These are phyloP conservation scores for Zymoseptoria tritici DNA, from an alignment of 2,329 filamentous ascomycete species.

Conservation along the genomic window DNA sequence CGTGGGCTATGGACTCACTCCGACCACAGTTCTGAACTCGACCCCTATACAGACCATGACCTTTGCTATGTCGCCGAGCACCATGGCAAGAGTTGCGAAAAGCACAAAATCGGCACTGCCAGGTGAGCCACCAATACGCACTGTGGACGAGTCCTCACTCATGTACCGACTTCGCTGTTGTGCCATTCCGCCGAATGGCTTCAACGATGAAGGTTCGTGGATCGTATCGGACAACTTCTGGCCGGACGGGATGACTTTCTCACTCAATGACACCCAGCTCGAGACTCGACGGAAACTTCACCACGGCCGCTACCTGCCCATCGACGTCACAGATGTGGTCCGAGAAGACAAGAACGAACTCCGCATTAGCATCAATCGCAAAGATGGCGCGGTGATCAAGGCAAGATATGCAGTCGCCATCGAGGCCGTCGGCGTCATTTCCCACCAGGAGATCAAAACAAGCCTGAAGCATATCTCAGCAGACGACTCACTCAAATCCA, in stretches of 20 bases:
- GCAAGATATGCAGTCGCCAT: conserved; percentile 58
- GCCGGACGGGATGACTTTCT: conserved; percentile 63
- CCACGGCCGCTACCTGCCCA: conserved; percentile 65
- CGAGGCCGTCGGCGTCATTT: conserved; percentile 57
- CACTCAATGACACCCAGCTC: conserved; percentile 52
- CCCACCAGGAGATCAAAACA: conserved; percentile 33
- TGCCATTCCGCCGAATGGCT: conserved; percentile 28
- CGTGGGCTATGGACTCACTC: conserved; percentile 44
- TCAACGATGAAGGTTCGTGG: conserved; percentile 50
- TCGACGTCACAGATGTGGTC: conserved; percentile 62
- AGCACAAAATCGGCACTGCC: conserved; percentile 20
- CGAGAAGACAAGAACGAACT: conserved; percentile 55
- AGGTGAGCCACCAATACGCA: conserved; percentile 26
- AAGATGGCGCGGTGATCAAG: conserved; percentile 28
- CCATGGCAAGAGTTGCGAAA: conserved; percentile 32
- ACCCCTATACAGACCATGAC: conserved; percentile 36
- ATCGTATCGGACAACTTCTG: conserved; percentile 56
- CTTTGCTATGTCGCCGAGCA: conserved; percentile 41
- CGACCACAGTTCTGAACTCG: conserved; percentile 31
- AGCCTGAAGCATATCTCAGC: conserved; percentile 33
- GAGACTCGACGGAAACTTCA: conserved; percentile 61
- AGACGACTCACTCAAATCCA: conserved; percentile 47
- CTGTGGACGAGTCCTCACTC: conserved; percentile 46
- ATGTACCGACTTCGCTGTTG: conserved; percentile 66
- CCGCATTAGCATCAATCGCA: conserved; percentile 43